A percentile compares a stretch with the other conserved stretches of the same genome.
Evolutionary conservation across 2,329 filamentous ascomycete species (phyloP).

Genomic region (Diaporthe helianthi): DNA sequence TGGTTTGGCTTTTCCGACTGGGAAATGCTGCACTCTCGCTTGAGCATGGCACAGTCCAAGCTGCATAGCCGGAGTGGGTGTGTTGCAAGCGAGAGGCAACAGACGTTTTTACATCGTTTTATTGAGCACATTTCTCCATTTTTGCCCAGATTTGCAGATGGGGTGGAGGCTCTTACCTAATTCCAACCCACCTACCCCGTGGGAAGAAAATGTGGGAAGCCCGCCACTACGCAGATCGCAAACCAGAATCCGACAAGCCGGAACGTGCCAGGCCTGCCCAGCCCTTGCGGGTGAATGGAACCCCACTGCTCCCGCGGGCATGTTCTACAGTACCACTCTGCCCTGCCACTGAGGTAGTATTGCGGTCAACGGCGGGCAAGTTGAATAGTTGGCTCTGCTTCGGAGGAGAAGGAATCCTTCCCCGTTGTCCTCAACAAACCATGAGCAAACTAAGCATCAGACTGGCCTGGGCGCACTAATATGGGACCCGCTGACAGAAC

Average conservation of each 20-base stretch:
- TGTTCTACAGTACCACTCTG: too few relatives aligned
- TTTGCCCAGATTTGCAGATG: slow-evolving; percentile 8
- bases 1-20: neutral
- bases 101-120: neutral
- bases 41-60: neutral
- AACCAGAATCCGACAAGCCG: slow-evolving; percentile 22
- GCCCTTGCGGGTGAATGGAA: slow-evolving; percentile 1
- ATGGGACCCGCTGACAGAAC: neutral
- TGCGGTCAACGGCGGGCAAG: neutral
- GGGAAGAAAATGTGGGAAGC: slow-evolving; percentile 10
- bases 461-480: neutral
- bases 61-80: slow-evolving; percentile 4
- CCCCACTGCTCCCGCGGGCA: slow-evolving; percentile 12
- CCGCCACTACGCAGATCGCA: slow-evolving; percentile 1
- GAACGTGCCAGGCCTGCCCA: slow-evolving; percentile 14
- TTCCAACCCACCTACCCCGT: slow-evolving; percentile 31
- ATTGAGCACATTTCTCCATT: slow-evolving; percentile 8
- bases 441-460: neutral
- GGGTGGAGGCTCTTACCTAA: slow-evolving; percentile 30
- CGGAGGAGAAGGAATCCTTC: neutral
- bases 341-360: slow-evolving; percentile 4
- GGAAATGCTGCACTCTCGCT: neutral
- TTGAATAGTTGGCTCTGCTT: neutral
- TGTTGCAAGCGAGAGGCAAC: slow-evolving; percentile 1
- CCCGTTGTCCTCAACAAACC: neutral